Conservation (phyloP, 2,329 filamentous ascomycete genomes). For the Monosporascus cannonballus region DNA sequence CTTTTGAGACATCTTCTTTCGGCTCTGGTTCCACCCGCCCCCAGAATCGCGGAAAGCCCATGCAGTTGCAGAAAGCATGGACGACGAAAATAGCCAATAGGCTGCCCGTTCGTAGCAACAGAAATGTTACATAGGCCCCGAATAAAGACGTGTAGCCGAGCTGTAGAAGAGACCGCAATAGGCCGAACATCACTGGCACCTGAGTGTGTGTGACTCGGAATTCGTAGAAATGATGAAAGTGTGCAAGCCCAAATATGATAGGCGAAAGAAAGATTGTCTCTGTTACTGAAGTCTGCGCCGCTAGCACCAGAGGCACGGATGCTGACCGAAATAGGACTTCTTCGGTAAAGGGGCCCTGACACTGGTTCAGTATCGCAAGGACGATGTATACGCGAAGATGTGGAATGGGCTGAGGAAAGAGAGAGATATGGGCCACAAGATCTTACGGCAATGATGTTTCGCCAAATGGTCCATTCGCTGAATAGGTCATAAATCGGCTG, state of each 20-base stretch:
- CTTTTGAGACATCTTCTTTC: slow-evolving; percentile 15
- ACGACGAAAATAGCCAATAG: slow-evolving; percentile 68
- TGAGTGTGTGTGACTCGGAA: slow-evolving; percentile 76
- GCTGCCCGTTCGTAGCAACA: slow-evolving; percentile 81
- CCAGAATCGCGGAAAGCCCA: slow-evolving; percentile 83
- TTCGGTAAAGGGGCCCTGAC: slow-evolving; percentile 78
- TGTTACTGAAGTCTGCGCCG: slow-evolving; percentile 52
- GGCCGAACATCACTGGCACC: slow-evolving; percentile 54
- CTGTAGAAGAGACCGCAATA: slow-evolving; percentile 73
- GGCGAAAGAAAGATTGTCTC: slow-evolving; percentile 76
- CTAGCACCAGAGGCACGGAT: slow-evolving; percentile 74
- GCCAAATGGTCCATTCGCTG: slow-evolving; percentile 72
- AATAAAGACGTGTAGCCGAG: slow-evolving; percentile 89
- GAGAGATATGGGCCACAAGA: slow-evolving; percentile 1
- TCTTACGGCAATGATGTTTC: slow-evolving; percentile 80
- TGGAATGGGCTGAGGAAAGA: neutral
- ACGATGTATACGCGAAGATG: slow-evolving; percentile 4
- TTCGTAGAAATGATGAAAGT: slow-evolving; percentile 94
- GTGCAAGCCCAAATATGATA: slow-evolving; percentile 85
- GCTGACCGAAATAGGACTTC: slow-evolving; percentile 90
- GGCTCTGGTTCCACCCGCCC: slow-evolving; percentile 59
- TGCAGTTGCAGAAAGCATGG: slow-evolving; percentile 88
- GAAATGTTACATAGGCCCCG: slow-evolving; percentile 85
- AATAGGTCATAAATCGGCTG: slow-evolving; percentile 53
- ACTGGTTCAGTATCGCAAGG: slow-evolving; percentile 4